Evolutionary conservation across 2,329 filamentous ascomycete genomes (phyloP).

Genomic region (Colletotrichum eremochloae): DNA sequence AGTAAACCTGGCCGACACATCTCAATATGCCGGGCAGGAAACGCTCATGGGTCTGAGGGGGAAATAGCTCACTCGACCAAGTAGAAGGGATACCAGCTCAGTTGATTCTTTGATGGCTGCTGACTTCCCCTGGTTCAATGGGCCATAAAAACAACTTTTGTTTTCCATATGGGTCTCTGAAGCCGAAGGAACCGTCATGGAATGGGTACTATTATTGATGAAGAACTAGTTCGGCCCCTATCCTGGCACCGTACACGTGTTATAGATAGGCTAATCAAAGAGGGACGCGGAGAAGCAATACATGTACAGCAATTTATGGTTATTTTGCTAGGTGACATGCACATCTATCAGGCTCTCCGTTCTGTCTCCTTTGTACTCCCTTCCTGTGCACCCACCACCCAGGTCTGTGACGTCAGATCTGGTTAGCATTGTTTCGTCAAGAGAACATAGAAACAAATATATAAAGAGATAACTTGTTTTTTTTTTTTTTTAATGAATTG

Average conservation of each 20-base stretch:
- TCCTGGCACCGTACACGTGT: not conserved
- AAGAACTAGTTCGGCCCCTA: not conserved
- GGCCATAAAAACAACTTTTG: too few species aligned
- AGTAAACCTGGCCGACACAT: too few species aligned
- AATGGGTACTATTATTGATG: not conserved
- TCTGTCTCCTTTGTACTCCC: too few species aligned
- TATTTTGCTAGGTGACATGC: not conserved
- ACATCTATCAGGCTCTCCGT: not conserved
- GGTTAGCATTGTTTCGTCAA: not conserved
- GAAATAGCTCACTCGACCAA: slow-evolving; percentile 22
- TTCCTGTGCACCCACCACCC: too few species aligned
- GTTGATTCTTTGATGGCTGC: not conserved
- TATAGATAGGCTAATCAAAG: too few species aligned
- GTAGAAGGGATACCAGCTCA: not conserved
- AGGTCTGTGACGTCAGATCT: not conserved
- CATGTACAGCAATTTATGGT: not conserved
- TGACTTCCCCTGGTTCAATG: not conserved
- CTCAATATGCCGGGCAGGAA: slow-evolving; percentile 13
- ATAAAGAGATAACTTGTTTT: too few species aligned
- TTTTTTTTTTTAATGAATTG: too few species aligned
- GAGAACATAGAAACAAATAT: too few species aligned
- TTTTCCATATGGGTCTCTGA: too few species aligned
- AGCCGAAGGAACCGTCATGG: too few species aligned
- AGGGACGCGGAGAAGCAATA: too few species aligned
- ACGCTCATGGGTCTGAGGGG: slow-evolving; percentile 9